A percentile compares a stretch with the other conserved stretches of the same genome.
phyloP scores from a whole-genome alignment of 2,329 filamentous ascomycete species.

The Microascus cirrosus region DNA sequence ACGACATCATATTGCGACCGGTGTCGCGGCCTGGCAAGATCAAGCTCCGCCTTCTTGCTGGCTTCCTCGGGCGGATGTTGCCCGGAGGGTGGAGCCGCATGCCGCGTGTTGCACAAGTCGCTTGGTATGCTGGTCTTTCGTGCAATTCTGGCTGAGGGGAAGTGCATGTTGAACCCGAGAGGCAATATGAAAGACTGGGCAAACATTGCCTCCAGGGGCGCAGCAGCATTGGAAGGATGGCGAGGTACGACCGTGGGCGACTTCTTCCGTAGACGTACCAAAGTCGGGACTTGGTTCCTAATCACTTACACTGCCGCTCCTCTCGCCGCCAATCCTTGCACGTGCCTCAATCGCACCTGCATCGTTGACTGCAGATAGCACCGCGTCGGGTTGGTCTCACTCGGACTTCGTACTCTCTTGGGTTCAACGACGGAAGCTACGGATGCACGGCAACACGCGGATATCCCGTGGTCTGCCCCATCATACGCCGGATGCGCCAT shows the following conservation, averaged over 20 bases:
- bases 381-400: neutral
- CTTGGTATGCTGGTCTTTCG: neutral
- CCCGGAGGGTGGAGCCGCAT: neutral
- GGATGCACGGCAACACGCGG: neutral
- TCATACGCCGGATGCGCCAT: neutral
- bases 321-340: neutral
- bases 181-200: neutral
- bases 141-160: neutral
- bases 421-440: neutral
- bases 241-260: too few relatives aligned
- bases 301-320: neutral
- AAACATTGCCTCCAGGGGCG: neutral
- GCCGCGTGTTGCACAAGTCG: neutral
- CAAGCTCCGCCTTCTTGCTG: neutral
- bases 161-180: neutral
- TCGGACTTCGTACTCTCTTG: neutral
- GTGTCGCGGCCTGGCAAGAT: neutral
- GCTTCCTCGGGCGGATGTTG: neutral
- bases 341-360: neutral
- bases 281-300: neutral
- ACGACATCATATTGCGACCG: neutral
- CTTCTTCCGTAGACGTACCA: too few relatives aligned
- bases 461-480: neutral
- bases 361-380: neutral
- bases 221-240: too few relatives aligned